These are phyloP conservation scores for Blastobotrys proliferans DNA, from an alignment of 1,139 yeast species.

Conservation along the genomic window DNA sequence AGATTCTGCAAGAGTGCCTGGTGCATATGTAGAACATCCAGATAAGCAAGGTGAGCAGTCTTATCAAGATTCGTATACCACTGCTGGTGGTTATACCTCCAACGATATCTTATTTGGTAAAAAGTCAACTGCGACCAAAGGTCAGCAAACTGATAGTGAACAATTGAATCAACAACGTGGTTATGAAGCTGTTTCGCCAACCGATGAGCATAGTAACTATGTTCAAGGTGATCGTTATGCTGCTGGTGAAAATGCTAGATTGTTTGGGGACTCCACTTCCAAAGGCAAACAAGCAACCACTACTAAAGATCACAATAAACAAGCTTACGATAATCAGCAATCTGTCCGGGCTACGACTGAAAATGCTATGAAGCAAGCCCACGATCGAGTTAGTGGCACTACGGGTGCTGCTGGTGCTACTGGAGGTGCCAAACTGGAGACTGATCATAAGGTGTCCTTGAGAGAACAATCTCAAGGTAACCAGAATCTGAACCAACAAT, in stretches of 20 bases:
- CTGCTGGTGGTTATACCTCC: neutral
- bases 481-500: too few species aligned
- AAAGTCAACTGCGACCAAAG: neutral
- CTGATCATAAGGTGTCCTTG: too few species aligned
- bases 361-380: too few species aligned
- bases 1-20: neutral
- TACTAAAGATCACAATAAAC: too few species aligned
- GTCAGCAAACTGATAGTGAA: neutral
- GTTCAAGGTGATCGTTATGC: slow-evolving; percentile 6
- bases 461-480: too few species aligned
- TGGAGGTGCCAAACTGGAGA: too few species aligned
- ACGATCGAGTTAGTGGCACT: too few species aligned
- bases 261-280: too few species aligned
- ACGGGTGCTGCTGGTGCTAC: too few species aligned
- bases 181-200: neutral
- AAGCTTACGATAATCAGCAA: too few species aligned
- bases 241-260: slow-evolving; percentile 3
- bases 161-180: neutral
- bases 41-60: neutral
- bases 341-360: too few species aligned
- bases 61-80: slow-evolving; percentile 3
- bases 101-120: slow-evolving; percentile 1
- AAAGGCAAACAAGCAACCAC: too few species aligned
- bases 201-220: neutral
- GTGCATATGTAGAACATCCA: neutral